phyloP scores from a whole-genome alignment of 208 protist species.

The Angomonas deanei region DNA sequence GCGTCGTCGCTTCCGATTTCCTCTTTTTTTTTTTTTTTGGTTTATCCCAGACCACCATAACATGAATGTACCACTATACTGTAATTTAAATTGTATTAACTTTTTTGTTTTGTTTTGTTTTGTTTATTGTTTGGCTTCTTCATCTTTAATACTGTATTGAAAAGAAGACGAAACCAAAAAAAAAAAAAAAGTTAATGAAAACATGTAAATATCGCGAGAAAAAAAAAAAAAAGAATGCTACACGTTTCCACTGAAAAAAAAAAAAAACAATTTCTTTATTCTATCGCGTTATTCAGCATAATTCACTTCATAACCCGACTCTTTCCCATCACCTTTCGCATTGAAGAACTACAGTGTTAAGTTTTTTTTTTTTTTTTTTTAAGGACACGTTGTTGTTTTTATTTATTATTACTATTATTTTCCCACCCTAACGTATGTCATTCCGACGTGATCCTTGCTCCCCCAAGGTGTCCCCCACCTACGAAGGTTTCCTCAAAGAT shows the following conservation, averaged over 20 bases:
- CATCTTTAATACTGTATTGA: background rate
- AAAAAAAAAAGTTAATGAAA: constrained; percentile 7
- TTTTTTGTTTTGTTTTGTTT: background rate
- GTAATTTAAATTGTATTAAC: background rate
- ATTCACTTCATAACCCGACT: background rate
- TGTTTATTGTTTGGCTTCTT: too few species aligned
- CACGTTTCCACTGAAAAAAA: background rate
- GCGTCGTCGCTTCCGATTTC: background rate
- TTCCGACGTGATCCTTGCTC: background rate
- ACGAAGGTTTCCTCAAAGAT: background rate
- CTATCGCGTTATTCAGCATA: background rate
- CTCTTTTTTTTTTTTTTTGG: background rate
- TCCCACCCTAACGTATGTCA: background rate
- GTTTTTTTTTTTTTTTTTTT: constrained; percentile 16
- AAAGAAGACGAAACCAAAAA: constrained; percentile 8
- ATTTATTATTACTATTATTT: background rate
- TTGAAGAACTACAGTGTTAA: constrained; percentile 7
- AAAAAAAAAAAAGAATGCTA: constrained; percentile 3
- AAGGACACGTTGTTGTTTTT: background rate
- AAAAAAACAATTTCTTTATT: background rate
- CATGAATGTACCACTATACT: too few species aligned
- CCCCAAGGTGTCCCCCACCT: background rate
- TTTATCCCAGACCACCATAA: background rate
- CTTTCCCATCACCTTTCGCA: background rate
- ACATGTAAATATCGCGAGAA: background rate